These are phyloP conservation scores for Populus deltoides DNA, from an alignment of 345 rosid species.

Conservation along the genomic window DNA sequence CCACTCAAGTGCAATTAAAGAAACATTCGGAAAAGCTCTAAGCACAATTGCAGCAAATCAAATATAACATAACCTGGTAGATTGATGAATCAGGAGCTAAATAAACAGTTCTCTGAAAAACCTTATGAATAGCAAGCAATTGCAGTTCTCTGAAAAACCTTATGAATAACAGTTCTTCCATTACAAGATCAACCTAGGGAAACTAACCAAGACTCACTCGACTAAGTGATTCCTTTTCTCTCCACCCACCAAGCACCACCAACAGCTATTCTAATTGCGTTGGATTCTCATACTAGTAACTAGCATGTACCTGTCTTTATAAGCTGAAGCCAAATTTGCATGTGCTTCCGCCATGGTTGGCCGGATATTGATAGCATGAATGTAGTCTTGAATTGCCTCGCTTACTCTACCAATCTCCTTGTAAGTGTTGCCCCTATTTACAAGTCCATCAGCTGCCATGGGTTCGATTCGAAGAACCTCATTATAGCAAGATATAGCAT, in stretches of 20 bases:
- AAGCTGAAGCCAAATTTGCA: constrained; percentile 99
- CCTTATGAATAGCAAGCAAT: neutral
- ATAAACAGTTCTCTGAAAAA: neutral
- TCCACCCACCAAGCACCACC: neutral
- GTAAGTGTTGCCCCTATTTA: constrained; percentile 93
- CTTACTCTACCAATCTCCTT: constrained; percentile 93
- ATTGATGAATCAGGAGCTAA: neutral
- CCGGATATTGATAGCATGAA: constrained; percentile 70
- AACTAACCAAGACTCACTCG: neutral
- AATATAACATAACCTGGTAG: neutral
- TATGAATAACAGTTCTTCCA: too few species aligned
- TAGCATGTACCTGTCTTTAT: constrained; percentile 82
- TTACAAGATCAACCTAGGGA: neutral
- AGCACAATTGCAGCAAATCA: neutral
- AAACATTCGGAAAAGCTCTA: neutral
- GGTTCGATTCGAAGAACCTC: constrained; percentile 99
- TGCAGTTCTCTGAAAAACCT: too few species aligned
- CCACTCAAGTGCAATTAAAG: neutral
- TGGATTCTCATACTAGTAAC: neutral
- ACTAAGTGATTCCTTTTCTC: neutral
- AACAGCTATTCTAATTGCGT: neutral
- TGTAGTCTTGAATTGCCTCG: constrained; percentile 95
- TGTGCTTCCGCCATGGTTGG: constrained; percentile 99
- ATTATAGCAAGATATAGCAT: constrained; percentile 96
- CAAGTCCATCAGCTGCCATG: constrained; percentile 94